Percentiles rank a stretch among this genome's conserved stretches.
Evolutionary conservation across 2,329 filamentous ascomycete genomes (phyloP).

Genomic region (Parafenestella ontariensis): DNA sequence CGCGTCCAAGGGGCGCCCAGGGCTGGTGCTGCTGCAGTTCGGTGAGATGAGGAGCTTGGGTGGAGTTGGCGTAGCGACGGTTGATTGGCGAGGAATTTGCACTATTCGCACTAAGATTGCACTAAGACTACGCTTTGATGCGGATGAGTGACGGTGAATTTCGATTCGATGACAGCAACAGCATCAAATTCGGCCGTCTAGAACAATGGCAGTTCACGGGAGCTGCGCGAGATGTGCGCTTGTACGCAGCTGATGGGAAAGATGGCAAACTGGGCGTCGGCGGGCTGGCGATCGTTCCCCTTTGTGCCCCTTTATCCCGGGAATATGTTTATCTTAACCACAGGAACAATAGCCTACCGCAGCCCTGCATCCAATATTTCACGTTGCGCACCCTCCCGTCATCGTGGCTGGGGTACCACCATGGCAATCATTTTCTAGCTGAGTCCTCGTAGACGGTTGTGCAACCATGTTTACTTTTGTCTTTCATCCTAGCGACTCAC

Average conservation of each 20-base stretch:
- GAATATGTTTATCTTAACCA: not conserved
- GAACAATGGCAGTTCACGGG: constrained; percentile 2
- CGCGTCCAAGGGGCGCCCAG: constrained; percentile 23
- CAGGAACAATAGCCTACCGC: constrained; percentile 9
- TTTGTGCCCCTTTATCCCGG: constrained; percentile 11
- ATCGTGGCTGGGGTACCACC: constrained; percentile 41
- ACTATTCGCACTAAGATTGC: constrained; percentile 6
- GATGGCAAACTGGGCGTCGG: not conserved
- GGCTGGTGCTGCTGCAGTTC: constrained; percentile 14
- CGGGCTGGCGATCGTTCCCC: not conserved
- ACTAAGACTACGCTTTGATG: not conserved
- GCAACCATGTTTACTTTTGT: constrained; percentile 1
- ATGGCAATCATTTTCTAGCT: constrained; percentile 15
- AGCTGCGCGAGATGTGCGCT: not conserved
- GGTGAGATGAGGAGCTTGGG: constrained; percentile 9
- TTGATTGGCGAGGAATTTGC: constrained; percentile 17
- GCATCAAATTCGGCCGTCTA: constrained; percentile 10
- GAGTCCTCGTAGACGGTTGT: constrained; percentile 8
- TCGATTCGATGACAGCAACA: constrained; percentile 13
- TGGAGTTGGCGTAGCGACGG: constrained; percentile 7
- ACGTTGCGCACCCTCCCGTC: constrained; percentile 22
- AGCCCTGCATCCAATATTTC: constrained; percentile 24
- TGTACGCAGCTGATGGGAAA: not conserved
- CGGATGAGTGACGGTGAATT: constrained; percentile 2
- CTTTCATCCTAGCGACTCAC: not conserved